A percentile compares a stretch with the other conserved stretches of the same genome.
These are phyloP conservation scores for Dipodascopsis tothii DNA, from an alignment of 805 yeast species.

Conservation along the genomic window DNA sequence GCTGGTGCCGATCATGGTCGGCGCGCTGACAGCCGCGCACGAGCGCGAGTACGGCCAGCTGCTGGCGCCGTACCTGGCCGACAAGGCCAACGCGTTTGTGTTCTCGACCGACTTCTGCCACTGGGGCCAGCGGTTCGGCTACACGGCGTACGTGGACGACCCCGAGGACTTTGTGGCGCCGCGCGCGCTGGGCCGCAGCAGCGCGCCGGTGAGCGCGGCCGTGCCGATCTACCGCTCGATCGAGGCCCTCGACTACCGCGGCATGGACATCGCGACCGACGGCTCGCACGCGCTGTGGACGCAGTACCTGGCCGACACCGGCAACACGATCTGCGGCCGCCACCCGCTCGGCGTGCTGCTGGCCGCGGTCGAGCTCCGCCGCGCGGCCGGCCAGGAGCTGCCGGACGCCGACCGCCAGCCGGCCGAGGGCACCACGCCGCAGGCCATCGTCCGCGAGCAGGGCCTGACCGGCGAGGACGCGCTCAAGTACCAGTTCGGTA, in stretches of 20 bases:
- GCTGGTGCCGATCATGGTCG: conserved; percentile 75
- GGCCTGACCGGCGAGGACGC: conserved; percentile 12
- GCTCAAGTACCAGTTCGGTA: conserved; percentile 17
- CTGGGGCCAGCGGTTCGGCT: conserved; percentile 56
- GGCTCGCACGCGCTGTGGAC: conserved; percentile 59
- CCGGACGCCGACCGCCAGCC: conserved; percentile 13
- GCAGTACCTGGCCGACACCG: conserved; percentile 58
- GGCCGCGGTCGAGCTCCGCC: conserved; percentile 39
- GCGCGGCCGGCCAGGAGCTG: conserved; percentile 16
- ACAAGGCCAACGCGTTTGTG: conserved; percentile 58
- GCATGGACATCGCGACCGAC: conserved; percentile 52
- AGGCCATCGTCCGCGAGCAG: conserved; percentile 10
- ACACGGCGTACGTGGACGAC: conserved; percentile 34
- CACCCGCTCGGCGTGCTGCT: conserved; percentile 67
- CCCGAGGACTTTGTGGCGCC: background rate
- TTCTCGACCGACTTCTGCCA: conserved; percentile 92
- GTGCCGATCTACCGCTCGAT: conserved; percentile 64
- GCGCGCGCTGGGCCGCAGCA: conserved; percentile 34
- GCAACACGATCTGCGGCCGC: conserved; percentile 90
- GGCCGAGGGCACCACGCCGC: conserved; percentile 10
- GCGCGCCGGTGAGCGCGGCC: conserved; percentile 26
- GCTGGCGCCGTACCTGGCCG: conserved; percentile 47
- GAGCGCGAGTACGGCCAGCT: conserved; percentile 41
- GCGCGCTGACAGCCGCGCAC: conserved; percentile 46
- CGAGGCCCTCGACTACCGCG: conserved; percentile 61